Conservation (phyloP, 1,284 basidiomycete genomes). For the Filobasidium uniguttulatum region DNA sequence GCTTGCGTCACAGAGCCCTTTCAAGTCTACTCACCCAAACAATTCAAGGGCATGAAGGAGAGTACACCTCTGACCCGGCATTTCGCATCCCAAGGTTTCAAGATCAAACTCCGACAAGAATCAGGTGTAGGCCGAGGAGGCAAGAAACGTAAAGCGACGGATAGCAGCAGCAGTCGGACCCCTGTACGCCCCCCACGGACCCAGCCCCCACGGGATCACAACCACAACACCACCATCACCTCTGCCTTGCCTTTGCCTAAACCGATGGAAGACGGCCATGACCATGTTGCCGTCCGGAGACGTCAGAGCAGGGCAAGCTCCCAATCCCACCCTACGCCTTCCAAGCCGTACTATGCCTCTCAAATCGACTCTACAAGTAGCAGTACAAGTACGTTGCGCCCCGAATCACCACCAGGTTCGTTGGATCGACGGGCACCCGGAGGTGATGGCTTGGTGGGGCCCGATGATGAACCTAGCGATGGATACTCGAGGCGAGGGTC, state of each 20-base stretch:
- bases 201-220: neutral
- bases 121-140: constrained; percentile 13
- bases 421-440: too few species aligned
- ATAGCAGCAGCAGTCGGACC: neutral
- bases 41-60: constrained; percentile 38
- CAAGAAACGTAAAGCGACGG: constrained; percentile 3
- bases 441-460: too few species aligned
- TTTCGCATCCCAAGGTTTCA: constrained; percentile 36
- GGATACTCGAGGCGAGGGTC: neutral
- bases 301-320: neutral
- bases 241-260: neutral
- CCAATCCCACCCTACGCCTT: too few species aligned
- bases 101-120: constrained; percentile 36
- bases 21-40: constrained; percentile 38
- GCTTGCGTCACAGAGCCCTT: constrained; percentile 32
- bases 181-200: neutral
- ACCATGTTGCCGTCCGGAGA: neutral
- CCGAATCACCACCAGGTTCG: too few species aligned
- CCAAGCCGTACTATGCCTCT: too few species aligned
- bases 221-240: too few species aligned
- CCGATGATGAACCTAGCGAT: too few species aligned
- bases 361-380: too few species aligned
- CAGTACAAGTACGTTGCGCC: too few species aligned
- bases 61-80: constrained; percentile 35
- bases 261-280: neutral